These are phyloP conservation scores for Alloteropsis semialata DNA, from an alignment of 176 grass and related monocot species.

Conservation along the genomic window DNA sequence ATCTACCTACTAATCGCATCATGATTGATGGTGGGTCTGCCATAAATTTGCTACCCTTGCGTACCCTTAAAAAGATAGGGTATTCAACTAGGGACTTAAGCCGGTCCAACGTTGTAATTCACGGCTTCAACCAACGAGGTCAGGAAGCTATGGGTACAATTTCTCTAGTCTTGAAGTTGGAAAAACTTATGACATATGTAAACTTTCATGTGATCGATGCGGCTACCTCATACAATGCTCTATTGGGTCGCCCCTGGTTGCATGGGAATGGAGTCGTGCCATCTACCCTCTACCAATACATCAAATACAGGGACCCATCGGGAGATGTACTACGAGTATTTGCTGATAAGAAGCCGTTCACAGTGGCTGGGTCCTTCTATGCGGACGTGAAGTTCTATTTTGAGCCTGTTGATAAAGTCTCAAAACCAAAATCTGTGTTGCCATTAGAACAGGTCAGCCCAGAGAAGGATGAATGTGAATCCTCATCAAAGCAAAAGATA, in stretches of 20 bases:
- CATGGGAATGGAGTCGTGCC: not conserved
- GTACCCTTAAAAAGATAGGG: not conserved
- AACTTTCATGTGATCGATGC: too few relatives aligned
- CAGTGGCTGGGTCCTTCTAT: not conserved
- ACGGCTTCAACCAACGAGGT: too few relatives aligned
- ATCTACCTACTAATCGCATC: not conserved
- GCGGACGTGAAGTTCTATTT: not conserved
- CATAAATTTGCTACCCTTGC: too few relatives aligned
- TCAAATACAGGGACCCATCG: too few relatives aligned
- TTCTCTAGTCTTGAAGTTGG: too few relatives aligned
- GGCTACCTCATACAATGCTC: not conserved
- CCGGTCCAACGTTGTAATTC: too few relatives aligned
- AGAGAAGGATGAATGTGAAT: accelerated
- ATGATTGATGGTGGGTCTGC: slow-evolving; percentile 19
- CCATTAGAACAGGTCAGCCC: not conserved
- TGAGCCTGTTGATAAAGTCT: not conserved
- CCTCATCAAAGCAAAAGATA: not conserved
- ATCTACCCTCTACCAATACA: too few relatives aligned
- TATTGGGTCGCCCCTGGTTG: not conserved
- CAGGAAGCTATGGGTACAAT: too few relatives aligned
- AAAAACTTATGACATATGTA: too few relatives aligned
- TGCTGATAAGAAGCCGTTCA: not conserved
- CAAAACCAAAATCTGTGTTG: not conserved
- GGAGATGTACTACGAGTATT: not conserved
- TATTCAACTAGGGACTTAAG: too few relatives aligned